Evolutionary conservation across 2,329 filamentous ascomycete genomes (phyloP).

Genomic region (Colletotrichum siamense): DNA sequence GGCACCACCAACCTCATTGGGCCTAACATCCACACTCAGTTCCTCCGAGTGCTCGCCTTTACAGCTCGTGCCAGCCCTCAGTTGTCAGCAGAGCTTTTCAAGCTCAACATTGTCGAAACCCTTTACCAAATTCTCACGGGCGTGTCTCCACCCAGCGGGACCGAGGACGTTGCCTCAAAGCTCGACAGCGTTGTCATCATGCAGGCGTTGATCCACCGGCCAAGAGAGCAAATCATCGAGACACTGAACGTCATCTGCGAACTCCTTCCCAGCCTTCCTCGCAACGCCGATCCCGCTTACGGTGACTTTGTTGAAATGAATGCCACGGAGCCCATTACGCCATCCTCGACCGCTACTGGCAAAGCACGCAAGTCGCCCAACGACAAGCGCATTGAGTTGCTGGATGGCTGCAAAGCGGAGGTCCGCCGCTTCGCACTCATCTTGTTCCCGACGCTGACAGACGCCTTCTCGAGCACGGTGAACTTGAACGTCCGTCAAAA

Average conservation of each 20-base stretch:
- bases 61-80: conserved; percentile 87
- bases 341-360: conserved; percentile 44
- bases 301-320: conserved; percentile 51
- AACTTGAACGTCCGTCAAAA: conserved; percentile 95
- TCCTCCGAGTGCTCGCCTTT: conserved; percentile 89
- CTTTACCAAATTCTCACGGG: conserved; percentile 97
- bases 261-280: conserved; percentile 78
- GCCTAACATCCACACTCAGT: conserved; percentile 93
- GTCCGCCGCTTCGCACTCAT: conserved; percentile 93
- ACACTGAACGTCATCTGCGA: conserved; percentile 98
- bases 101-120: conserved; percentile 96
- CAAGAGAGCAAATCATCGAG: conserved; percentile 94
- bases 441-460: conserved; percentile 90
- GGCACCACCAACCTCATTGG: conserved; percentile 96
- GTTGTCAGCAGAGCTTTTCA: conserved; percentile 88
- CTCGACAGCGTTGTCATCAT: conserved; percentile 97
- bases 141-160: conserved; percentile 85
- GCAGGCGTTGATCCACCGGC: conserved; percentile 96
- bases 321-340: conserved; percentile 43
- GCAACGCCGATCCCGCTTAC: conserved; percentile 48
- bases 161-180: conserved; percentile 80
- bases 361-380: conserved; percentile 63
- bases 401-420: conserved; percentile 84
- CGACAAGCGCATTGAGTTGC: conserved; percentile 80
- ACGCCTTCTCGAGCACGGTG: conserved; percentile 97